A percentile compares a stretch with the other conserved stretches of the same genome.
These are phyloP conservation scores for Boletus reticuloceps DNA, from an alignment of 768 basidiomycete species.

Conservation along the genomic window DNA sequence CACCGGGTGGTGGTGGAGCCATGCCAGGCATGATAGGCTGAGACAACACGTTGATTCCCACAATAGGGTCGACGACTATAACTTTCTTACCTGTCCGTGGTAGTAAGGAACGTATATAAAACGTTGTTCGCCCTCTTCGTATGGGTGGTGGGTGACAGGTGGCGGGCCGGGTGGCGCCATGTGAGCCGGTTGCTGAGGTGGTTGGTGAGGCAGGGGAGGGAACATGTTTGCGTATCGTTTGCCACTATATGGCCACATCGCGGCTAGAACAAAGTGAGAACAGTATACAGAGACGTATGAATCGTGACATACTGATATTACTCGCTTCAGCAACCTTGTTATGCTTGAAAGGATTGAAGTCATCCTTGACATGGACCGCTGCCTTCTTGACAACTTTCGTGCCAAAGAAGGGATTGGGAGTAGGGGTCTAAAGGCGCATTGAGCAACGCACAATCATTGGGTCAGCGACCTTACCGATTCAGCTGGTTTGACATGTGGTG, in stretches of 20 bases:
- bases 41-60: slow-evolving; percentile 1
- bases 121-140: slow-evolving; percentile 73
- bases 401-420: slow-evolving; percentile 90
- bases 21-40: slow-evolving; percentile 87
- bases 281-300: neutral
- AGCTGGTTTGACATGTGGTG: slow-evolving; percentile 58
- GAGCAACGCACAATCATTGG: slow-evolving; percentile 1
- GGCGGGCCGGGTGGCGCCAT: slow-evolving; percentile 67
- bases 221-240: slow-evolving; percentile 83
- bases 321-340: slow-evolving; percentile 75
- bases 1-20: slow-evolving; percentile 75
- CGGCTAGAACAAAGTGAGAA: slow-evolving; percentile 41
- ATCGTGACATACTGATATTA: slow-evolving; percentile 60
- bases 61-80: neutral
- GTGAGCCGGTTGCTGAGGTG: slow-evolving; percentile 63
- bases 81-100: slow-evolving; percentile 61
- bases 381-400: slow-evolving; percentile 73
- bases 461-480: slow-evolving; percentile 44
- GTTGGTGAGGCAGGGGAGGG: slow-evolving; percentile 57
- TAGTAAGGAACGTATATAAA: slow-evolving; percentile 82
- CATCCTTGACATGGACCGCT: slow-evolving; percentile 85
- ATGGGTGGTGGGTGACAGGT: slow-evolving; percentile 69
- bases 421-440: slow-evolving; percentile 33
- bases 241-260: slow-evolving; percentile 86
- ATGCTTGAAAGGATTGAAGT: slow-evolving; percentile 96